A percentile compares a stretch with the other conserved stretches of the same genome.
These are phyloP conservation scores for Botrytis hyacinthi DNA, from an alignment of 2,329 filamentous ascomycete genomes.

Conservation along the genomic window DNA sequence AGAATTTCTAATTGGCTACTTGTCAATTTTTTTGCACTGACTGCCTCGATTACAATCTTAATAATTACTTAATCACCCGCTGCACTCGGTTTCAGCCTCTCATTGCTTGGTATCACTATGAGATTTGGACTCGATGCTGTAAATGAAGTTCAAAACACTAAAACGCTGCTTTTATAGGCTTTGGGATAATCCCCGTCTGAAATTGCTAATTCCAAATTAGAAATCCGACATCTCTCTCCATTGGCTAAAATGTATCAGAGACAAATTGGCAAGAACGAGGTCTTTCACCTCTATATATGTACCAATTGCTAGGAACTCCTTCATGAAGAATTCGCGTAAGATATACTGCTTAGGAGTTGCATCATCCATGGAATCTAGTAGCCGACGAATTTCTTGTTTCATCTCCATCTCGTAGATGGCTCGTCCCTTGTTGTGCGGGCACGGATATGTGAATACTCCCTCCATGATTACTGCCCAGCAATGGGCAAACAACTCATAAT, in stretches of 20 bases:
- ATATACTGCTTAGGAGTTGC: neutral
- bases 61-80: neutral
- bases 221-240: neutral
- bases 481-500: neutral
- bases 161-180: neutral
- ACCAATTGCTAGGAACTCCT: neutral
- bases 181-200: accelerated
- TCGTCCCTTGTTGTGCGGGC: neutral
- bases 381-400: neutral
- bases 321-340: no score
- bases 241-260: neutral
- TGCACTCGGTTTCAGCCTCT: neutral
- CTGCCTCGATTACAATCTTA: neutral
- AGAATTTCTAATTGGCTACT: neutral
- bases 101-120: no score
- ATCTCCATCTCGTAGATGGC: neutral
- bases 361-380: neutral
- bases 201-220: neutral
- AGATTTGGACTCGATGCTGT: no score
- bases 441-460: neutral
- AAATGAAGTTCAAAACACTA: neutral
- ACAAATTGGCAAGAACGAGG: neutral
- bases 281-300: neutral
- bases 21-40: neutral
- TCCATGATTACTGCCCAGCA: neutral